These are phyloP conservation scores for Colletotrichum phormii DNA, from an alignment of 2,329 filamentous ascomycete genomes.

Conservation along the genomic window DNA sequence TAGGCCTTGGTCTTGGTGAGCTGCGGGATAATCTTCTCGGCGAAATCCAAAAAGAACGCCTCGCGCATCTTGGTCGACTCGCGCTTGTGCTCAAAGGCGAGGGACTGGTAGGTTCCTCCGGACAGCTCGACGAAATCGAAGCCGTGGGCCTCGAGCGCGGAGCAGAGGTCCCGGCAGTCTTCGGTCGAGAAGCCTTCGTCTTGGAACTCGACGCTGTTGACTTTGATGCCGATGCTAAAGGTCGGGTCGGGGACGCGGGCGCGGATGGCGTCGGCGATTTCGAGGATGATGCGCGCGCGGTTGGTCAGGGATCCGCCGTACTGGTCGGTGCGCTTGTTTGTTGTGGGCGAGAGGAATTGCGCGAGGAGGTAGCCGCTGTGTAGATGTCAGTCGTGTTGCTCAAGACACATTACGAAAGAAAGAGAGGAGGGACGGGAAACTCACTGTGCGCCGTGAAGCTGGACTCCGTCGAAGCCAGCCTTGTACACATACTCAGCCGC, in stretches of 20 bases:
- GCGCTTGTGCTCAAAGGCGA: slow-evolving; percentile 62
- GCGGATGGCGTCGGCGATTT: slow-evolving; percentile 55
- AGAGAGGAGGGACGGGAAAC: too few relatives aligned
- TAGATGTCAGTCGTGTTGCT: background rate
- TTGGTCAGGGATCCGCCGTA: slow-evolving; percentile 61
- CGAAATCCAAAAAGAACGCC: slow-evolving; percentile 71
- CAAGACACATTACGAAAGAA: too few relatives aligned
- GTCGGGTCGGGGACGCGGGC: slow-evolving; percentile 42
- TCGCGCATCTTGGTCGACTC: slow-evolving; percentile 67
- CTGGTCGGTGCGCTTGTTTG: slow-evolving; percentile 57
- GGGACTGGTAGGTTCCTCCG: slow-evolving; percentile 69
- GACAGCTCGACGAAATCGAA: slow-evolving; percentile 71
- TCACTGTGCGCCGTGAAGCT: slow-evolving; percentile 59
- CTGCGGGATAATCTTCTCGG: slow-evolving; percentile 59
- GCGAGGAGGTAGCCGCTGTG: slow-evolving; percentile 56
- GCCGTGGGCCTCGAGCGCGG: slow-evolving; percentile 57
- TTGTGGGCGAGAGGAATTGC: slow-evolving; percentile 55
- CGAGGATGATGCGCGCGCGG: slow-evolving; percentile 58
- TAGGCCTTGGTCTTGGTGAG: slow-evolving; percentile 65
- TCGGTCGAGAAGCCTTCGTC: slow-evolving; percentile 62
- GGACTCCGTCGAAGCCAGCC: slow-evolving; percentile 63
- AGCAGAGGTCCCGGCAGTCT: slow-evolving; percentile 61
- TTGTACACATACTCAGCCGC: slow-evolving; percentile 67
- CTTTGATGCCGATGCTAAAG: slow-evolving; percentile 66
- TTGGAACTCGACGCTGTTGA: slow-evolving; percentile 69